These are phyloP conservation scores for Solanum lycopersicoides DNA, from an alignment of 257 asterid genomes.

Conservation along the genomic window DNA sequence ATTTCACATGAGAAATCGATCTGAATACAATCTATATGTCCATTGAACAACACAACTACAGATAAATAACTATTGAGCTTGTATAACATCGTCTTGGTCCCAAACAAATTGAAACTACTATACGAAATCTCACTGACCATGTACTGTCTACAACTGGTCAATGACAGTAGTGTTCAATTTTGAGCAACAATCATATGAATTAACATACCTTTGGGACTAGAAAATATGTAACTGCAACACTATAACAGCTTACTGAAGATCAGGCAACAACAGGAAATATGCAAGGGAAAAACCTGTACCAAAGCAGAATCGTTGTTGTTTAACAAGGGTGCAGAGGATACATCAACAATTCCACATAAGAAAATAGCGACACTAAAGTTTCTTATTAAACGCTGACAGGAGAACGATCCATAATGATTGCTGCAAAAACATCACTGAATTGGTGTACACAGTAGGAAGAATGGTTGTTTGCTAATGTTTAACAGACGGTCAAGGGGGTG, in stretches of 20 bases:
- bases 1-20: neutral
- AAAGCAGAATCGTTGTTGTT: neutral
- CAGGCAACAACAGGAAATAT: neutral
- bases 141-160: neutral
- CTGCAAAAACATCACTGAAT: neutral
- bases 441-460: neutral
- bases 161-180: neutral
- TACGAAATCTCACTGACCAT: neutral
- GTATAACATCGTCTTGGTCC: neutral
- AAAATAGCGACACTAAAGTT: neutral
- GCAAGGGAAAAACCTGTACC: neutral
- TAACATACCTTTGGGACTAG: neutral
- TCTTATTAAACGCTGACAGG: neutral
- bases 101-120: neutral
- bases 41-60: neutral
- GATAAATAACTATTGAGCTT: neutral
- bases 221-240: neutral
- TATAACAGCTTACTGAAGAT: neutral
- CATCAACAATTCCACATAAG: neutral
- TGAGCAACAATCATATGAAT: neutral
- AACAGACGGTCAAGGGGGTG: neutral
- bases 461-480: neutral
- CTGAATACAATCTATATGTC: neutral
- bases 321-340: neutral
- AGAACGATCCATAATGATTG: neutral